These are phyloP conservation scores for Hemileccinum hortonii DNA, from an alignment of 1,284 basidiomycete species.

Conservation along the genomic window DNA sequence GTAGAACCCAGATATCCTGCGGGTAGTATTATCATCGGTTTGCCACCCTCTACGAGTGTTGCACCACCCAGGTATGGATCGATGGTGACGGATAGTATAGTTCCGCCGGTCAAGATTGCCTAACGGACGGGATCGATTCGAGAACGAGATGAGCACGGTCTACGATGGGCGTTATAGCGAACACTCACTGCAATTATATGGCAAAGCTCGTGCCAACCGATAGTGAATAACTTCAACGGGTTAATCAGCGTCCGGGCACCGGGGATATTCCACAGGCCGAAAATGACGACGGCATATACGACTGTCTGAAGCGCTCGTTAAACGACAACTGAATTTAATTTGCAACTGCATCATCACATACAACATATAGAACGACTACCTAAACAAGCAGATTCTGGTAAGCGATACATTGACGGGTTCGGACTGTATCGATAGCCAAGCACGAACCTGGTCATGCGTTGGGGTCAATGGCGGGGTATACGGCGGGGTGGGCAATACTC, in stretches of 20 bases:
- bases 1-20: constrained; percentile 80
- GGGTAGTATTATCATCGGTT: constrained; percentile 64
- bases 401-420: constrained; percentile 23
- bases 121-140: constrained; percentile 26
- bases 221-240: constrained; percentile 79
- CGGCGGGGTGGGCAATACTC: constrained; percentile 23
- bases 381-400: constrained; percentile 31
- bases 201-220: constrained; percentile 83
- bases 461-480: constrained; percentile 34
- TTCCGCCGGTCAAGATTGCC: constrained; percentile 77
- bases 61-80: constrained; percentile 80
- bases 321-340: constrained; percentile 10
- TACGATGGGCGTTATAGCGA: background rate
- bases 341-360: constrained; percentile 40
- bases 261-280: constrained; percentile 80
- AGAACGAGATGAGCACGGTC: constrained; percentile 9
- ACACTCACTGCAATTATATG: constrained; percentile 68
- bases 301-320: constrained; percentile 52
- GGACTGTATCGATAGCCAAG: constrained; percentile 12
- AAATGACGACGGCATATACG: constrained; percentile 77
- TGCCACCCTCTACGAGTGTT: constrained; percentile 73
- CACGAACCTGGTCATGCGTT: constrained; percentile 44
- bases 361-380: constrained; percentile 72
- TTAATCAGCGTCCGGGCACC: constrained; percentile 71
- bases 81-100: constrained; percentile 73